These are phyloP conservation scores for Kurtzmaniella quercitrusa DNA, from an alignment of 1,139 yeast species.

Conservation along the genomic window DNA sequence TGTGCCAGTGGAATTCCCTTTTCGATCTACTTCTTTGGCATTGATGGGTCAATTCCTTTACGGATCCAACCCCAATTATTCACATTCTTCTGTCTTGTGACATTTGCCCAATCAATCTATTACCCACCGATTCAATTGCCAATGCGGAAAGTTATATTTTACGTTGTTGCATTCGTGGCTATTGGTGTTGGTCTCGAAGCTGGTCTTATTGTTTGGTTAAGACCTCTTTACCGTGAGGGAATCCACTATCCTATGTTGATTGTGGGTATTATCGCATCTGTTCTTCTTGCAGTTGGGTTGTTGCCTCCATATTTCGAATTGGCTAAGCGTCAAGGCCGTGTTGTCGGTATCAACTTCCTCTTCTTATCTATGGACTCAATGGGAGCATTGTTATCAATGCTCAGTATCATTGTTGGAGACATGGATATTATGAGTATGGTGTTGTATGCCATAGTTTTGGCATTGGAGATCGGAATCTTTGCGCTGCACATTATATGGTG, in stretches of 20 bases:
- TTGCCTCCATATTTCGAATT: slow-evolving; percentile 88
- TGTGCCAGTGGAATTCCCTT: slow-evolving; percentile 80
- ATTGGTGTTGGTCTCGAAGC: slow-evolving; percentile 59
- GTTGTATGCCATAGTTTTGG: slow-evolving; percentile 68
- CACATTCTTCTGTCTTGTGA: slow-evolving; percentile 61
- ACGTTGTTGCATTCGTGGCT: slow-evolving; percentile 35
- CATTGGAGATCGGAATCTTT: slow-evolving; percentile 74
- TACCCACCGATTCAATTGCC: slow-evolving; percentile 66
- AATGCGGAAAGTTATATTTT: slow-evolving; percentile 30
- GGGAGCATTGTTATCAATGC: slow-evolving; percentile 77
- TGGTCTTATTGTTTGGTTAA: slow-evolving; percentile 69
- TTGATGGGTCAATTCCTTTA: slow-evolving; percentile 68
- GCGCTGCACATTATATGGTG: slow-evolving; percentile 70
- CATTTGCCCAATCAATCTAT: slow-evolving; percentile 72
- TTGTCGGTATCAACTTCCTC: slow-evolving; percentile 83
- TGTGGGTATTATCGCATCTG: slow-evolving; percentile 75
- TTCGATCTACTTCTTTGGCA: slow-evolving; percentile 72
- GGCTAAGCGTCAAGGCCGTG: slow-evolving; percentile 73
- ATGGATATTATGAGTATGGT: slow-evolving; percentile 77
- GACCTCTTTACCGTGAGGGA: slow-evolving; percentile 59
- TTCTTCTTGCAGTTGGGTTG: slow-evolving; percentile 71
- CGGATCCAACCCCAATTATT: slow-evolving; percentile 86
- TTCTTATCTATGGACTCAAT: slow-evolving; percentile 71
- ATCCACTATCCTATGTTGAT: slow-evolving; percentile 74
- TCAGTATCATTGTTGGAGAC: slow-evolving; percentile 57